Base-by-base conservation (phyloP, 306 rosid genomes). In the Quercus glauca region DNA sequence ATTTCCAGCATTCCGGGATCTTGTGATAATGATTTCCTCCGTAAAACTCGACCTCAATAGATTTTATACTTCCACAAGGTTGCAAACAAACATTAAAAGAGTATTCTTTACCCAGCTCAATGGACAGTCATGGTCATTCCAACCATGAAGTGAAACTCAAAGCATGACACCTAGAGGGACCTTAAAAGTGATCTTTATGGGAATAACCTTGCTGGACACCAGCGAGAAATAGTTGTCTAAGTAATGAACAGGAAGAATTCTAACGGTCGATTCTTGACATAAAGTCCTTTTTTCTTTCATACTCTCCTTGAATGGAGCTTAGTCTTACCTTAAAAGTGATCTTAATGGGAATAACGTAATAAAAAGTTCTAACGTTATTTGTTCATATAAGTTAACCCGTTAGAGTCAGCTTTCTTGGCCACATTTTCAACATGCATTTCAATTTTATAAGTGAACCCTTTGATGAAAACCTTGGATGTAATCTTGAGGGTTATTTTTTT, bases 181-280 rank as follows among this genome's bases (percentile, higher is more conserved):
- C 84, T 94, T 88, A 20, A 94, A 94, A 51, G 90, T 79, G 82
- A 94, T 76, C 55, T 84, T 86, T 49, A 91, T 69, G 6, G 90
- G 86, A 85, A 91, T 81, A 71, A 65, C 70, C 85, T 94, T 94
- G 35, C 94, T 92, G 0, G 99, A 95, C 33, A 92, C 90, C 61
- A 92, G 88, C 14, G 93, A 91, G 83, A 94, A 88, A 71, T 95
- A 95, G 91, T 92, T 95, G 83, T 91, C 96, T 0, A 96, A 87
- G 85, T 92, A 92, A 84, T 92, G 97, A 81, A 92, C 94, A 0
- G 89, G 97, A 63, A 95, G 93, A 81, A 94, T 91, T 88, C 99
- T 86, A 35, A 35, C 2, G 0, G 41, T 35, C 0, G 0, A 35
- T 35, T 8, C 9, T 35, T 35, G 9, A 35, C 6, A 35, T 6